Evolutionary conservation across 2,329 filamentous ascomycete species (phyloP).

Genomic region (Paracoccidioides brasiliensis): DNA sequence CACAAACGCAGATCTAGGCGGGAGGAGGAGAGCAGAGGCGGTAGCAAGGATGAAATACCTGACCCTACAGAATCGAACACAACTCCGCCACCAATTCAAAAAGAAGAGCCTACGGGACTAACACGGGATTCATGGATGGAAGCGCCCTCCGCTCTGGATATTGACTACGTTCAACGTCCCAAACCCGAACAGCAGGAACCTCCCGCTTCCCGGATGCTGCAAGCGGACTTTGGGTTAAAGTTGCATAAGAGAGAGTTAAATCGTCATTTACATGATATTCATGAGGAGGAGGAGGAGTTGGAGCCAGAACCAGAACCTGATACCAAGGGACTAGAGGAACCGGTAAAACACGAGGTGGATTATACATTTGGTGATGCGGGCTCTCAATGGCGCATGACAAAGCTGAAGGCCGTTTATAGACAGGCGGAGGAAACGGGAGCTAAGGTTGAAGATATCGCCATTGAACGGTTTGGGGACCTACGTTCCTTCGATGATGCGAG

Average conservation of each 20-base stretch:
- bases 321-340: slow-evolving; percentile 24
- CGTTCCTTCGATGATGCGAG: slow-evolving; percentile 81
- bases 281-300: slow-evolving; percentile 39
- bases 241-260: slow-evolving; percentile 77
- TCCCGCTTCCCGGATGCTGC: slow-evolving; percentile 28
- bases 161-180: slow-evolving; percentile 60
- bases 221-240: slow-evolving; percentile 52
- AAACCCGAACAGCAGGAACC: slow-evolving; percentile 42
- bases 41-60: slow-evolving; percentile 9
- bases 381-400: slow-evolving; percentile 93
- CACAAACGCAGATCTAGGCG: slow-evolving; percentile 36
- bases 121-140: slow-evolving; percentile 92
- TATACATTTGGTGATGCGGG: slow-evolving; percentile 86
- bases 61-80: not conserved
- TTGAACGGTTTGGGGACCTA: slow-evolving; percentile 68
- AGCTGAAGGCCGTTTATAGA: slow-evolving; percentile 72
- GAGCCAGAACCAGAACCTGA: slow-evolving; percentile 11
- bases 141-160: slow-evolving; percentile 62
- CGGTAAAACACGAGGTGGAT: slow-evolving; percentile 49
- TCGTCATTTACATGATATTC: slow-evolving; percentile 49
- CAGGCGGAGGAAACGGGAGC: slow-evolving; percentile 60
- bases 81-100: slow-evolving; percentile 16
- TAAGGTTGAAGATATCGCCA: slow-evolving; percentile 67
- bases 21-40: slow-evolving; percentile 13
- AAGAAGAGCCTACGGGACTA: slow-evolving; percentile 36